phyloP scores from a whole-genome alignment of 148 eudicot genomes.

The Drosera capensis region DNA sequence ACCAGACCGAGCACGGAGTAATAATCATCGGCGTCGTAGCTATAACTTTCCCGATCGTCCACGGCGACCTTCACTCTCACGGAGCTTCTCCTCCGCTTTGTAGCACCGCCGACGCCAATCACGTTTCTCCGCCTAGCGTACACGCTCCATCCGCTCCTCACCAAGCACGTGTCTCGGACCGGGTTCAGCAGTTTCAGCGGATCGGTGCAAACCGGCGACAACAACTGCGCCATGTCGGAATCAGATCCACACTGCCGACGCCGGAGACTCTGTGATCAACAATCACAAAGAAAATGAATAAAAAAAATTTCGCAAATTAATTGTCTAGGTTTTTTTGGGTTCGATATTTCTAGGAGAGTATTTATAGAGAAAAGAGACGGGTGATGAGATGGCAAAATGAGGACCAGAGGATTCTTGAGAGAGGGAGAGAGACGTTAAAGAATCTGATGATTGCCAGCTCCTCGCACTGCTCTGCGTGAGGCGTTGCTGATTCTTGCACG shows the following conservation, averaged over 20 bases:
- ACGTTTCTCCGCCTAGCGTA: slow-evolving; percentile 24
- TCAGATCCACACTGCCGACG: not conserved
- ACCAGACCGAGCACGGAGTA: slow-evolving; percentile 90
- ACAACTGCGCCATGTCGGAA: slow-evolving; percentile 51
- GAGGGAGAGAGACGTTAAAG: slow-evolving; percentile 21
- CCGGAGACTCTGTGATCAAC: not conserved
- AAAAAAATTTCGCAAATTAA: not conserved
- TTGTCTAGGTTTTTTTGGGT: not conserved
- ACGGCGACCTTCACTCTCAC: slow-evolving; percentile 35
- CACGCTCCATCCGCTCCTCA: slow-evolving; percentile 21
- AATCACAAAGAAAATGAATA: not conserved
- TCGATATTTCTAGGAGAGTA: slow-evolving; percentile 12
- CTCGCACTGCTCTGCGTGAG: not conserved
- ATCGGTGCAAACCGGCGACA: slow-evolving; percentile 69
- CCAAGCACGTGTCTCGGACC: slow-evolving; percentile 10
- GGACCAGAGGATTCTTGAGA: slow-evolving; percentile 32
- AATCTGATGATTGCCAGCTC: slow-evolving; percentile 11
- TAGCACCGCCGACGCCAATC: slow-evolving; percentile 13
- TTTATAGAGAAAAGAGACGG: slow-evolving; percentile 8
- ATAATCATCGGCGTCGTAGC: slow-evolving; percentile 65
- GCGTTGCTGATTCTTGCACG: slow-evolving; percentile 25
- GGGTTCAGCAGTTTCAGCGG: slow-evolving; percentile 53
- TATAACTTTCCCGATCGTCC: slow-evolving; percentile 12
- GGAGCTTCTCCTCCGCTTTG: slow-evolving; percentile 12
- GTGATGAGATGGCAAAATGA: slow-evolving; percentile 40